phyloP scores from a whole-genome alignment of 225 moss, liverwort and hornwort species.

The Polytrichum formosum region DNA sequence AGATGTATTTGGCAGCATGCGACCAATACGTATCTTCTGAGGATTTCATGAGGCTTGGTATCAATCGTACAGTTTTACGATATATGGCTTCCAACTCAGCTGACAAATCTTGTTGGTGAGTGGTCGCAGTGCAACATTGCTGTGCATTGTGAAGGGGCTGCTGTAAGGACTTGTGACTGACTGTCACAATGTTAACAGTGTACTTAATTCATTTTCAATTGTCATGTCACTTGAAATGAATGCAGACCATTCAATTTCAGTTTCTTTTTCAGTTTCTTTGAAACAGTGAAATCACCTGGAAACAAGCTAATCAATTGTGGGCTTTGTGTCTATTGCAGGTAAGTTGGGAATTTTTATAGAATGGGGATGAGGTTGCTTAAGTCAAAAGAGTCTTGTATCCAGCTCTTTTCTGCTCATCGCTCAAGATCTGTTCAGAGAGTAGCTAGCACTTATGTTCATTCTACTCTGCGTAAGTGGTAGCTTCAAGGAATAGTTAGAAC shows the following conservation, averaged over 20 bases:
- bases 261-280: conserved; percentile 5
- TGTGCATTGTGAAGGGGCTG: background rate
- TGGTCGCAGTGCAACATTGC: conserved; percentile 1
- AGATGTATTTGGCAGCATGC: no score
- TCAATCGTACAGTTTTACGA: background rate
- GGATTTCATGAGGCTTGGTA: background rate
- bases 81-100: background rate
- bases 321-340: conserved; percentile 42
- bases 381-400: conserved; percentile 50
- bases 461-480: conserved; percentile 17
- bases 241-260: conserved; percentile 4
- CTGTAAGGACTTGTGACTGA: conserved; percentile 1
- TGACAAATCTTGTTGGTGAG: background rate
- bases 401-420: conserved; percentile 43
- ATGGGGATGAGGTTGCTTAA: conserved; percentile 26
- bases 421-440: conserved; percentile 42
- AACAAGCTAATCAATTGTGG: background rate
- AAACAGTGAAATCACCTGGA: no score
- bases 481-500: conserved; percentile 27
- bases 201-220: background rate
- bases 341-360: conserved; percentile 34
- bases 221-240: background rate
- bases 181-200: background rate
- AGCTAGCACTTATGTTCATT: conserved; percentile 30
- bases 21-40: background rate